These are phyloP conservation scores for Flaveria robusta DNA, from an alignment of 129 eudicot genomes.

Conservation along the genomic window DNA sequence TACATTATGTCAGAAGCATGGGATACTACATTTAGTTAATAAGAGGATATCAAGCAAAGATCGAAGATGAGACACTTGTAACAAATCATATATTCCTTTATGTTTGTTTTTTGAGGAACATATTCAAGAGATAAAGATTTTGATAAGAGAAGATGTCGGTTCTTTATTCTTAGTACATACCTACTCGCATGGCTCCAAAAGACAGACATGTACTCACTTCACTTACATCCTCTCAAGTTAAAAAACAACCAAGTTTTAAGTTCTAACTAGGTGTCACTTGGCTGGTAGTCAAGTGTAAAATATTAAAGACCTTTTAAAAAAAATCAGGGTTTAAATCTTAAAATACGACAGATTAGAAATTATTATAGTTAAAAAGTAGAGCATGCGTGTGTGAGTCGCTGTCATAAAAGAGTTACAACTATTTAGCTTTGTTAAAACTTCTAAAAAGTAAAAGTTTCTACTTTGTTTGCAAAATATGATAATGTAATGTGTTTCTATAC, in stretches of 20 bases:
- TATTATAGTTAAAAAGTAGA: no score
- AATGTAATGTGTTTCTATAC: no score
- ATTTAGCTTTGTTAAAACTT: no score
- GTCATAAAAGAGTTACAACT: no score
- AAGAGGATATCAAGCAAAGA: constrained; percentile 28
- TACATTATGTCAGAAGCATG: constrained; percentile 20
- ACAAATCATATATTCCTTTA: constrained; percentile 33
- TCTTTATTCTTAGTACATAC: constrained; percentile 12
- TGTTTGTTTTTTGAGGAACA: constrained; percentile 41
- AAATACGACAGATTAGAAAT: no score
- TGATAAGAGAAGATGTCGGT: constrained; percentile 37
- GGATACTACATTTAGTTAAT: constrained; percentile 26
- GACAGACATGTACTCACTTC: constrained; percentile 24
- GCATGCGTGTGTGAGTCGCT: no score
- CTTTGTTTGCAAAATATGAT: no score
- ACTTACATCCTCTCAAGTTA: constrained; percentile 14
- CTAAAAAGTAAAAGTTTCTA: no score
- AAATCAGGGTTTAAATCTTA: no score
- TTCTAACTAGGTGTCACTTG: background rate
- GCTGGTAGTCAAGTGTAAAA: background rate
- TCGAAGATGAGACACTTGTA: constrained; percentile 33
- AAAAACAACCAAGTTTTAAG: background rate
- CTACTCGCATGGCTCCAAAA: constrained; percentile 33
- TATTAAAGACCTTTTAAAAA: no score
- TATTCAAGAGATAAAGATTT: constrained; percentile 32